phyloP scores from a whole-genome alignment of 1,284 basidiomycete species.

The Phaffia rhodozyma region DNA sequence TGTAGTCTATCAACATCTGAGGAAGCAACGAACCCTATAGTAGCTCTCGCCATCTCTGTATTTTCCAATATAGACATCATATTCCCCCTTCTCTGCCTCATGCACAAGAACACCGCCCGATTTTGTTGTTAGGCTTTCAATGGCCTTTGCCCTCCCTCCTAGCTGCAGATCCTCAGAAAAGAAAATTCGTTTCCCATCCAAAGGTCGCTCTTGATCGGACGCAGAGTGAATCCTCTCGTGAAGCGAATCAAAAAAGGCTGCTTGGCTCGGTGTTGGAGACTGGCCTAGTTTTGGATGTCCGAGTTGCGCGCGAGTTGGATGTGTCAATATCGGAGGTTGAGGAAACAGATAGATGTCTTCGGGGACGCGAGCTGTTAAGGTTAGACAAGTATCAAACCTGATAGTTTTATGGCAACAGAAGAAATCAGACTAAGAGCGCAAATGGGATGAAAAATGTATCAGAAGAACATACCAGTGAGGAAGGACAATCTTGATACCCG shows the following conservation, averaged over 20 bases:
- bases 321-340: conserved; percentile 24
- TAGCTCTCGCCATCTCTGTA: conserved; percentile 57
- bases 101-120: conserved; percentile 46
- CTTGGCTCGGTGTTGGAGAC: conserved; percentile 6
- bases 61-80: conserved; percentile 57
- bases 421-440: background rate
- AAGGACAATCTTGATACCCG: conserved; percentile 49
- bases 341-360: conserved; percentile 60
- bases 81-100: conserved; percentile 40
- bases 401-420: background rate
- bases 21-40: conserved; percentile 36
- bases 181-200: background rate
- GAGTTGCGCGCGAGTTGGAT: conserved; percentile 8
- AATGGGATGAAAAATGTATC: background rate
- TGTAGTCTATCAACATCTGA: background rate
- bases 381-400: conserved; percentile 50
- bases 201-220: background rate
- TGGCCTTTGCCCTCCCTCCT: background rate
- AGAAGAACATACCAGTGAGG: conserved; percentile 57
- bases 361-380: conserved; percentile 47
- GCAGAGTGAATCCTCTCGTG: conserved; percentile 6
- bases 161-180: background rate
- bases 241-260: background rate
- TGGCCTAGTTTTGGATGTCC: background rate
- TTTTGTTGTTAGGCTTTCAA: conserved; percentile 26